Conservation (phyloP, 768 basidiomycete genomes). For the Tylopilus vinaceipallidus region DNA sequence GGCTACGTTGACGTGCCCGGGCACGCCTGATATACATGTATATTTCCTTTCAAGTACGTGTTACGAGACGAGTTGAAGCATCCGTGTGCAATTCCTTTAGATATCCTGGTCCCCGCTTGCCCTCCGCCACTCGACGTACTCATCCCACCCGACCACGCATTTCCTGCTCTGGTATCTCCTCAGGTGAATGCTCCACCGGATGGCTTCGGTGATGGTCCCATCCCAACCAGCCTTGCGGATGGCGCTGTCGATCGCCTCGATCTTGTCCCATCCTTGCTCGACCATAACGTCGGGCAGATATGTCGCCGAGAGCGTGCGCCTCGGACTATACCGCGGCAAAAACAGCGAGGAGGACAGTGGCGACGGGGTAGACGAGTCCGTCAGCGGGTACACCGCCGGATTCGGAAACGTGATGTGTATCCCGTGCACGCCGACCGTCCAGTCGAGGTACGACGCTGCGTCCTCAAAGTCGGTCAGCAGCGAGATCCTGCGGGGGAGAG, state of each 20-base stretch:
- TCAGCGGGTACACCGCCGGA: constrained; percentile 54
- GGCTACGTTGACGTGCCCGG: background rate
- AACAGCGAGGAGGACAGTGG: constrained; percentile 66
- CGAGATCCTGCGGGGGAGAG: constrained; percentile 60
- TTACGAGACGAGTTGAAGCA: constrained; percentile 1
- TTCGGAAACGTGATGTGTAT: constrained; percentile 87
- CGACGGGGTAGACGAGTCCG: constrained; percentile 59
- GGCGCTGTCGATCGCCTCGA: constrained; percentile 87
- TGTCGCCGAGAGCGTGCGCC: constrained; percentile 73
- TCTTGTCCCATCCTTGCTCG: constrained; percentile 92
- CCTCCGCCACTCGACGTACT: constrained; percentile 75
- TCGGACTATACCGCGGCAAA: constrained; percentile 52
- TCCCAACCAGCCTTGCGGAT: constrained; percentile 93
- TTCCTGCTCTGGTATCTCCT: constrained; percentile 80
- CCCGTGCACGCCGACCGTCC: constrained; percentile 90
- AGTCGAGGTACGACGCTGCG: constrained; percentile 82
- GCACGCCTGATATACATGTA: background rate
- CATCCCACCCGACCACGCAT: constrained; percentile 67
- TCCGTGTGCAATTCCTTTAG: constrained; percentile 11
- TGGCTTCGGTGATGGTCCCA: constrained; percentile 77
- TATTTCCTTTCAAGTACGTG: constrained; percentile 1
- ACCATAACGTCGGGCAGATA: constrained; percentile 92
- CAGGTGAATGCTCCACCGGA: constrained; percentile 72
- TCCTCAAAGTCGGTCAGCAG: constrained; percentile 93
- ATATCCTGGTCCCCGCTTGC: constrained; percentile 40